phyloP scores from a whole-genome alignment of 768 basidiomycete species.

The Lenzites betulinus region DNA sequence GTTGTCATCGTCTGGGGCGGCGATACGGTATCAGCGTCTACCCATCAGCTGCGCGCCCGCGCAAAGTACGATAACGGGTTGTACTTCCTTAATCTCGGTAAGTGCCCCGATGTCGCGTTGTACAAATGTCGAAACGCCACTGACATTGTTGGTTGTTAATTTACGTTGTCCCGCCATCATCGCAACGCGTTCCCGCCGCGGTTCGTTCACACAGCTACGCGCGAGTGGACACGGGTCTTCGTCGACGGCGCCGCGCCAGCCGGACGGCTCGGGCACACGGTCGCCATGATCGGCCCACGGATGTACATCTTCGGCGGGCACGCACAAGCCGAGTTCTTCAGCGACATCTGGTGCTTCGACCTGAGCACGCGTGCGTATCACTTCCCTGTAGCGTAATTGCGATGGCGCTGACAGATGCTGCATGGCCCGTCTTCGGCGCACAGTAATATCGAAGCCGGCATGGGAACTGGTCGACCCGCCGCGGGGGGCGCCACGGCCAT shows the following conservation, averaged over 20 bases:
- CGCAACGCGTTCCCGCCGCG: too few species aligned
- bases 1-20: constrained; percentile 97
- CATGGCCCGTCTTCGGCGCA: background rate
- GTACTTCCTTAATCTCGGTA: constrained; percentile 90
- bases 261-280: constrained; percentile 92
- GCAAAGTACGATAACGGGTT: constrained; percentile 75
- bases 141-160: too few species aligned
- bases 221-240: constrained; percentile 88
- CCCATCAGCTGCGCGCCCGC: constrained; percentile 58
- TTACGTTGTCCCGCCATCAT: too few species aligned
- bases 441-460: constrained; percentile 72
- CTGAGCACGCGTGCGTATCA: constrained; percentile 78
- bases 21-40: constrained; percentile 78
- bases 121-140: background rate
- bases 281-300: constrained; percentile 81
- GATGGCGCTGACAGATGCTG: constrained; percentile 1
- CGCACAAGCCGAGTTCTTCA: constrained; percentile 85
- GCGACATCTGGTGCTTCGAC: constrained; percentile 94
- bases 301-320: constrained; percentile 96
- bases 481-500: constrained; percentile 55
- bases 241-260: constrained; percentile 73
- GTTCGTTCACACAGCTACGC: constrained; percentile 56
- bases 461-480: constrained; percentile 78
- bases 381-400: background rate
- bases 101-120: constrained; percentile 31